Percentiles rank a stretch among this genome's conserved stretches.
Conservation (phyloP, 2,329 filamentous ascomycete genomes). For the Aspergillus tanneri region DNA sequence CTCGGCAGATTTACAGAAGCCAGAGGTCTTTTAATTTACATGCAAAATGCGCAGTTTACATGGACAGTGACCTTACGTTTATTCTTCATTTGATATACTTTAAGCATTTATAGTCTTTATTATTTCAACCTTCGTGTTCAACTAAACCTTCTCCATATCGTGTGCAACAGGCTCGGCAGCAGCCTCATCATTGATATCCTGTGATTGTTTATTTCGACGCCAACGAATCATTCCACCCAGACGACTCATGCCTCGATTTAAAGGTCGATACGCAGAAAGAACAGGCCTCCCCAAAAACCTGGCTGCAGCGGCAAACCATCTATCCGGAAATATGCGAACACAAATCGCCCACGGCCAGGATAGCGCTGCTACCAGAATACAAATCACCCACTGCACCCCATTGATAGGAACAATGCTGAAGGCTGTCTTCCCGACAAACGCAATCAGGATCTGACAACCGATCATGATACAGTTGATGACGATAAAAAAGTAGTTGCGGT, state of each 20-base stretch:
- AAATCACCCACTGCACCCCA: constrained; percentile 78
- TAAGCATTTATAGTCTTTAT: too few relatives aligned
- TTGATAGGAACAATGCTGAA: constrained; percentile 71
- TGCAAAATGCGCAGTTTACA: too few relatives aligned
- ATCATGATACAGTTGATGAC: constrained; percentile 80
- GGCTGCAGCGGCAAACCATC: constrained; percentile 12
- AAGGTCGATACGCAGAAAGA: constrained; percentile 8
- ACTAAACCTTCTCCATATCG: neutral
- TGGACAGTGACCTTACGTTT: too few relatives aligned
- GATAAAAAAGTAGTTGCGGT: constrained; percentile 80
- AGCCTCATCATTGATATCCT: neutral
- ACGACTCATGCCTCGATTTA: constrained; percentile 6
- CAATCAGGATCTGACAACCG: constrained; percentile 80
- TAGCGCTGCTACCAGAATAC: constrained; percentile 73
- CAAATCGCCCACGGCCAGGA: constrained; percentile 78
- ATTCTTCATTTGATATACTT: too few relatives aligned
- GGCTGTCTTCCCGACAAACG: constrained; percentile 77
- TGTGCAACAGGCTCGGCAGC: neutral
- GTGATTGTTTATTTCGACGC: neutral
- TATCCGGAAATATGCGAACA: constrained; percentile 76
- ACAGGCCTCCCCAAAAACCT: constrained; percentile 11
- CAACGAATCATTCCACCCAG: constrained; percentile 1
- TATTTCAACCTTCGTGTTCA: too few relatives aligned
- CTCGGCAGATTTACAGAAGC: too few relatives aligned
- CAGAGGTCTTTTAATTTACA: too few relatives aligned